phyloP scores from a whole-genome alignment of 108 stramenopile genomes.

The Discostella pseudostelligera region DNA sequence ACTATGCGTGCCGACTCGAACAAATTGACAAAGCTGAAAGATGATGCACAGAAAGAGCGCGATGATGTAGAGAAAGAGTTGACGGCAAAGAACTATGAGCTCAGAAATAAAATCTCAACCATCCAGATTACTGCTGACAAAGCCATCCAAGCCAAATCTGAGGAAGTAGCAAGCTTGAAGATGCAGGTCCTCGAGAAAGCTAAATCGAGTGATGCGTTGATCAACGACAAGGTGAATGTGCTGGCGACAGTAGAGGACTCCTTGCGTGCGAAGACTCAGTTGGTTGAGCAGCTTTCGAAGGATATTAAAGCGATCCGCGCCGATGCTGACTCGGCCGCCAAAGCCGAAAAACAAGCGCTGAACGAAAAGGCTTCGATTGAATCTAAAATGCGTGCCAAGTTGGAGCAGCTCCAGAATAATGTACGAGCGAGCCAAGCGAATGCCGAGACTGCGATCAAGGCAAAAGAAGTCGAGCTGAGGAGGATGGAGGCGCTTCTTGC shows the following conservation, averaged over 20 bases:
- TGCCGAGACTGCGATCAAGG: slow-evolving; percentile 8
- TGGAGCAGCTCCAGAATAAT: slow-evolving; percentile 13
- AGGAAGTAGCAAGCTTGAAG: slow-evolving; percentile 20
- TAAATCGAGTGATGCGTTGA: slow-evolving; percentile 15
- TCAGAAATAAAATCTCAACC: slow-evolving; percentile 15
- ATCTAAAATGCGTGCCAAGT: slow-evolving; percentile 7
- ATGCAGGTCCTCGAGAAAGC: slow-evolving; percentile 6
- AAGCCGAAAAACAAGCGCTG: slow-evolving; percentile 8
- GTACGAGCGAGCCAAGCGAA: neutral
- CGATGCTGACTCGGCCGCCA: slow-evolving; percentile 12
- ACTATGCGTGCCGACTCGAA: slow-evolving; percentile 24
- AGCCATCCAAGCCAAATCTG: slow-evolving; percentile 14
- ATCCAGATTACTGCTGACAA: slow-evolving; percentile 18
- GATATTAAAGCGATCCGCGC: slow-evolving; percentile 7
- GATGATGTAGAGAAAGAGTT: slow-evolving; percentile 25
- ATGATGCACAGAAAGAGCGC: slow-evolving; percentile 26
- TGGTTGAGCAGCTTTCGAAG: slow-evolving; percentile 23
- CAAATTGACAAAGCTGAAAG: slow-evolving; percentile 27
- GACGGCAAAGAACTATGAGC: slow-evolving; percentile 11
- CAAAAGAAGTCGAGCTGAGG: slow-evolving; percentile 18
- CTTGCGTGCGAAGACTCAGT: slow-evolving; percentile 1
- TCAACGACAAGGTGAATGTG: slow-evolving; percentile 11
- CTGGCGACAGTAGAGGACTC: slow-evolving; percentile 12
- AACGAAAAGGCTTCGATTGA: slow-evolving; percentile 21
- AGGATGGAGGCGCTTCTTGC: slow-evolving; percentile 23